Conservation (phyloP, 495 filamentous ascomycete species). For the Wilcoxina mikolae region DNA sequence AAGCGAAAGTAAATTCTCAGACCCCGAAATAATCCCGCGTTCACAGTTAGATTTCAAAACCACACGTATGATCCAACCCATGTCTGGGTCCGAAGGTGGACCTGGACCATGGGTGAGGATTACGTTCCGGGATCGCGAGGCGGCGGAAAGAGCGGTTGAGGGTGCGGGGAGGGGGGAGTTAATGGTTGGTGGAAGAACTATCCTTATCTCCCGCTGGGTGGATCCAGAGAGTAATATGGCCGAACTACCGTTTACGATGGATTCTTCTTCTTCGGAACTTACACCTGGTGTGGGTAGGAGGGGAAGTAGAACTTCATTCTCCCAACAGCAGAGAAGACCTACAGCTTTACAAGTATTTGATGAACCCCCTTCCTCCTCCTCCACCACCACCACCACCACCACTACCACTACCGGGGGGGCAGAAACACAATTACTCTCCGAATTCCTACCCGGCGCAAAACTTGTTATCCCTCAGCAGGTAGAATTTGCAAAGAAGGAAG, state of each 20-base stretch:
- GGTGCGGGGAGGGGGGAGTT: conserved; percentile 19
- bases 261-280: too few relatives aligned
- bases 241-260: conserved; percentile 13
- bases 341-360: too few relatives aligned
- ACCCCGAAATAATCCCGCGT: conserved; percentile 24
- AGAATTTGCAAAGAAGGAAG: conserved; percentile 25
- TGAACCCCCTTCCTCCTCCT: too few relatives aligned
- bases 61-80: conserved; percentile 20
- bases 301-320: too few relatives aligned
- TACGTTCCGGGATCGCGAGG: conserved; percentile 24
- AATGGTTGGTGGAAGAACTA: conserved; percentile 21
- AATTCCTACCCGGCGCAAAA: conserved; percentile 24
- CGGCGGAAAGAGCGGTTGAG: conserved; percentile 19
- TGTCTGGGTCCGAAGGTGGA: conserved; percentile 22
- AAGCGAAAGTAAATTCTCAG: conserved; percentile 22
- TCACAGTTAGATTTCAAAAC: conserved; percentile 23
- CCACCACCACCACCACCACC: too few relatives aligned
- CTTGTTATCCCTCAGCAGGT: conserved; percentile 24
- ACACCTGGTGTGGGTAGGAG: too few relatives aligned
- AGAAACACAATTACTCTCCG: too few relatives aligned
- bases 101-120: conserved; percentile 24
- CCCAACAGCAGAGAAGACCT: too few relatives aligned
- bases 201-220: conserved; percentile 19
- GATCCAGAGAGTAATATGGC: background rate
- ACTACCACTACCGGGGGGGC: too few relatives aligned